Evolutionary conservation across 2,329 filamentous ascomycete species (phyloP).

Genomic region (Phaeoacremonium minimum): DNA sequence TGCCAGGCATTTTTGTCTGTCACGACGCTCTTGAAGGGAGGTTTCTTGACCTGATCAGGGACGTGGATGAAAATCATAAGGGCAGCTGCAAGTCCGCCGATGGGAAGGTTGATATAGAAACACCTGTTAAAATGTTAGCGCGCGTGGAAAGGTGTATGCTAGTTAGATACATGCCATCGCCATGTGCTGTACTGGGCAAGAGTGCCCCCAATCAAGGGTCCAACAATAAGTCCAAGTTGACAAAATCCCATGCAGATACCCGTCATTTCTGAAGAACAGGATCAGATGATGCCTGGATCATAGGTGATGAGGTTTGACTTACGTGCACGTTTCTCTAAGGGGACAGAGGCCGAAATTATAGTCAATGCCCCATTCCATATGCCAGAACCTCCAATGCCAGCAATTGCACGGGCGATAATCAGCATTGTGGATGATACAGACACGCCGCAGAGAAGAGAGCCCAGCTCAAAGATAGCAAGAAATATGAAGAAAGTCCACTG

Average conservation of each 20-base stretch:
- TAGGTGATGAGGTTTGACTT: no score
- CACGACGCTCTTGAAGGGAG: slow-evolving; percentile 1
- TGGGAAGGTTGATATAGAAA: slow-evolving; percentile 29
- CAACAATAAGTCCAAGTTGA: slow-evolving; percentile 12
- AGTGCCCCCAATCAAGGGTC: slow-evolving; percentile 7
- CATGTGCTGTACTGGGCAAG: slow-evolving; percentile 20
- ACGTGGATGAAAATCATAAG: slow-evolving; percentile 20
- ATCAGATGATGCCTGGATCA: no score
- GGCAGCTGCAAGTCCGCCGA: slow-evolving; percentile 4
- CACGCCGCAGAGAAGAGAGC: slow-evolving; percentile 34
- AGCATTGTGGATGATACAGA: slow-evolving; percentile 4
- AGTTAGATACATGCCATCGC: slow-evolving; percentile 27
- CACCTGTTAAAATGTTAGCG: no score
- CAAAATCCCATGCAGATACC: slow-evolving; percentile 23
- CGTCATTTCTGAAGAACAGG: no score
- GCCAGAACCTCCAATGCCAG: slow-evolving; percentile 6
- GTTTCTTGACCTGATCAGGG: slow-evolving; percentile 14
- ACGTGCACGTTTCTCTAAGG: slow-evolving; percentile 31
- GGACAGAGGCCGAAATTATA: slow-evolving; percentile 30
- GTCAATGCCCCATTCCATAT: slow-evolving; percentile 8
- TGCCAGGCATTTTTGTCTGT: slow-evolving; percentile 4
- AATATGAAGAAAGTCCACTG: slow-evolving; percentile 27
- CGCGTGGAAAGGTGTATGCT: no score
- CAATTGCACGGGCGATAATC: slow-evolving; percentile 6
- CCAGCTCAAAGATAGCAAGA: slow-evolving; percentile 33